Evolutionary conservation across 768 basidiomycete species (phyloP).

Genomic region (Termitomyces sp.): DNA sequence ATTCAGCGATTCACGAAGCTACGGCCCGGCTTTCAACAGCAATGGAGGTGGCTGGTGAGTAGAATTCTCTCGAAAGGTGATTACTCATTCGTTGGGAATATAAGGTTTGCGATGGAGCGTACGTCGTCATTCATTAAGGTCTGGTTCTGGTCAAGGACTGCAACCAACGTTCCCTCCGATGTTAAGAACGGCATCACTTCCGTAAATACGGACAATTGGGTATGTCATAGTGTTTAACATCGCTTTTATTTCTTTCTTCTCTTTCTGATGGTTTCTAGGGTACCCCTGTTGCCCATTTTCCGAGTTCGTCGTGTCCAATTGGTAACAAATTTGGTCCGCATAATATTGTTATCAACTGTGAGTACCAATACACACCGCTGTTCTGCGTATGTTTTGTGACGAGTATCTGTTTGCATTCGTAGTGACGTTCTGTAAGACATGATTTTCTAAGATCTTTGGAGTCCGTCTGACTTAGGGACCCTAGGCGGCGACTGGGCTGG

Average conservation of each 20-base stretch:
- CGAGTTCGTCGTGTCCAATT: conserved; percentile 57
- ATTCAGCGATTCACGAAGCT: conserved; percentile 39
- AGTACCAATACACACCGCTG: conserved; percentile 11
- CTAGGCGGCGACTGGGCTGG: conserved; percentile 63
- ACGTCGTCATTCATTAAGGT: conserved; percentile 56
- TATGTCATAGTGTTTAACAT: conserved; percentile 19
- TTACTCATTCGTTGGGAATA: background rate
- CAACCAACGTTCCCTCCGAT: conserved; percentile 40
- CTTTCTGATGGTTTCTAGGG: conserved; percentile 35
- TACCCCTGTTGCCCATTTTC: conserved; percentile 59
- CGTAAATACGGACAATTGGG: conserved; percentile 55
- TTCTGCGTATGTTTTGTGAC: background rate
- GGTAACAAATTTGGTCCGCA: conserved; percentile 49
- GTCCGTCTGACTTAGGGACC: background rate
- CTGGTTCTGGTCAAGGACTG: conserved; percentile 67
- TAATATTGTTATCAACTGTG: conserved; percentile 63
- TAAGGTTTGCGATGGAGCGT: conserved; percentile 65
- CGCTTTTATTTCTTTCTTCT: background rate
- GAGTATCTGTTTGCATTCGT: background rate
- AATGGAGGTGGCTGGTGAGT: conserved; percentile 61
- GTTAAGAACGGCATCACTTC: conserved; percentile 35
- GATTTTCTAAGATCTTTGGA: background rate
- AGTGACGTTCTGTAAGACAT: conserved; percentile 59
- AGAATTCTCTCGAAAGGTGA: background rate
- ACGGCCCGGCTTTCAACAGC: conserved; percentile 55